These are phyloP conservation scores for Chenopodium album DNA, from an alignment of 148 eudicot species.

Conservation along the genomic window DNA sequence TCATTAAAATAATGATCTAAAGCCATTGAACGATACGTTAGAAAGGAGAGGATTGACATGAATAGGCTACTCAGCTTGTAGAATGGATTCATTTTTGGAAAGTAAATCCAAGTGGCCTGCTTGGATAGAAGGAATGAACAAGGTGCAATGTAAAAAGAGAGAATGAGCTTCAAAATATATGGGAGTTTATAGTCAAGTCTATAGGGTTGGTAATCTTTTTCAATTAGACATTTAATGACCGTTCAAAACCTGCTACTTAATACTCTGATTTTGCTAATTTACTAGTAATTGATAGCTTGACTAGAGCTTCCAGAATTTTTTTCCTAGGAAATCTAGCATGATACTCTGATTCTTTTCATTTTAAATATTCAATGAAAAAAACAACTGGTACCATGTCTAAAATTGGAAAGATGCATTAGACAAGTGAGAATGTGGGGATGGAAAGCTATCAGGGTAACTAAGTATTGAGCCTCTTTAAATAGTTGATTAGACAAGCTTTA, in stretches of 20 bases:
- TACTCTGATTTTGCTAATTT: background rate
- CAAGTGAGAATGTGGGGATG: no score
- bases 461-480: background rate
- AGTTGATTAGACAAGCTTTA: background rate
- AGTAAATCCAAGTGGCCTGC: background rate
- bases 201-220: background rate
- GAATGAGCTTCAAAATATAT: background rate
- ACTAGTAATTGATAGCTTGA: background rate
- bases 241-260: background rate
- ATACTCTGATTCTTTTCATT: background rate
- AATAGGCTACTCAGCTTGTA: background rate
- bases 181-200: background rate
- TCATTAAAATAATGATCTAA: constrained; percentile 23
- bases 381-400: background rate
- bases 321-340: background rate
- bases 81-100: constrained; percentile 5
- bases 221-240: background rate
- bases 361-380: background rate
- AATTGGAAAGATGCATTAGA: background rate
- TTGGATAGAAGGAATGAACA: background rate
- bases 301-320: background rate
- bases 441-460: background rate
- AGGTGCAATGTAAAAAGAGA: background rate
- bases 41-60: constrained; percentile 5
- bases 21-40: background rate